A percentile compares a stretch with the other conserved stretches of the same genome.
Evolutionary conservation across 352 stramenopile species (phyloP).

Genomic region (Globisporangium canariense): DNA sequence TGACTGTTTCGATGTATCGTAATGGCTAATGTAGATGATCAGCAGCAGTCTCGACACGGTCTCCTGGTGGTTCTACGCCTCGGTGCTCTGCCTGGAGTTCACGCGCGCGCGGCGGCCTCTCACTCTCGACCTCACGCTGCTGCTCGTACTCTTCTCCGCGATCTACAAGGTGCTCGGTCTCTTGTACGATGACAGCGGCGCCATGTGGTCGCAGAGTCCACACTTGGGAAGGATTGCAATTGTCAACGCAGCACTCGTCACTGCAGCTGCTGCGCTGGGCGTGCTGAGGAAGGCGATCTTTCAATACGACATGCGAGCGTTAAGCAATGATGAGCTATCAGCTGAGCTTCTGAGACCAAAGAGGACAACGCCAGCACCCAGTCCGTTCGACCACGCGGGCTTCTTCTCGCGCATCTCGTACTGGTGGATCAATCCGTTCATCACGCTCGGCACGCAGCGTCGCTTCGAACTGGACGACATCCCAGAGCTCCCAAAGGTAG

Average conservation of each 20-base stretch:
- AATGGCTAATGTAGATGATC: constrained; percentile 10
- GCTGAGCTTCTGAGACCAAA: neutral
- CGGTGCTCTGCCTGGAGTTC: constrained; percentile 17
- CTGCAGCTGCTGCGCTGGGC: constrained; percentile 3
- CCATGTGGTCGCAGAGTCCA: neutral
- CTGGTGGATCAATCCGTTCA: constrained; percentile 63
- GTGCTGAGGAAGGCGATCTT: constrained; percentile 16
- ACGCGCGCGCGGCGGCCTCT: neutral
- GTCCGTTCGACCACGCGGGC: constrained; percentile 48
- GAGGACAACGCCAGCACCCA: constrained; percentile 3
- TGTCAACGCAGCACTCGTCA: neutral
- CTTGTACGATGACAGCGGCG: neutral
- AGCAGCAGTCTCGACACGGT: constrained; percentile 14
- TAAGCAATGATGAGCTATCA: neutral
- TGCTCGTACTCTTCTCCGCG: constrained; percentile 18
- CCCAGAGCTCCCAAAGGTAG: constrained; percentile 40
- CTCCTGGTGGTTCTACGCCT: constrained; percentile 19
- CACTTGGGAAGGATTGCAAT: neutral
- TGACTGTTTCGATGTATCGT: neutral
- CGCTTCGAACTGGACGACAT: constrained; percentile 65
- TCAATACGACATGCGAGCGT: neutral
- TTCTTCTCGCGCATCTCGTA: constrained; percentile 66
- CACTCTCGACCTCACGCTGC: constrained; percentile 1
- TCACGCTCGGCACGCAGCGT: constrained; percentile 41
- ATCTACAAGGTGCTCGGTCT: constrained; percentile 13